A percentile compares a stretch with the other conserved stretches of the same genome.
These are phyloP conservation scores for Chamaenerion angustifolium DNA, from an alignment of 345 rosid genomes.

Conservation along the genomic window DNA sequence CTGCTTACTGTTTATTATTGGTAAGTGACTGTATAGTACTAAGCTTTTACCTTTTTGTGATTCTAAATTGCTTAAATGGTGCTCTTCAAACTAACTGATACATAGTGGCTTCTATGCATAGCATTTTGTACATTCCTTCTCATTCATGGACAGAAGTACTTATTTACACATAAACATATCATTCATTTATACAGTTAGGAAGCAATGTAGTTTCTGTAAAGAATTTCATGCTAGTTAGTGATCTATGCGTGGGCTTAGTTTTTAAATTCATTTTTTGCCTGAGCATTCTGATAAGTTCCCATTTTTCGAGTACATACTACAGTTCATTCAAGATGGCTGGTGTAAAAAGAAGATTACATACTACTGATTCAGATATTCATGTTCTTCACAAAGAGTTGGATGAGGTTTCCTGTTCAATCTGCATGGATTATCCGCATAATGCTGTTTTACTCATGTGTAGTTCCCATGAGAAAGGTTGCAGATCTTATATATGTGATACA, in stretches of 20 bases:
- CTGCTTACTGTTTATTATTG: constrained; percentile 9
- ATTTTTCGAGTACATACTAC: constrained; percentile 58
- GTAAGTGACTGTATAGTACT: constrained; percentile 23
- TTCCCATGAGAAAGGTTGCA: constrained; percentile 86
- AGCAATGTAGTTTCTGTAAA: too few relatives aligned
- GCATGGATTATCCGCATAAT: constrained; percentile 98
- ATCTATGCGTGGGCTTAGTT: background rate
- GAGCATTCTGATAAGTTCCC: constrained; percentile 37
- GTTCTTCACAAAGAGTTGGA: constrained; percentile 72
- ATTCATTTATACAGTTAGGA: too few relatives aligned
- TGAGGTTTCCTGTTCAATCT: constrained; percentile 85
- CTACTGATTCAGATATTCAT: constrained; percentile 48
- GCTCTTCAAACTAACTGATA: too few relatives aligned
- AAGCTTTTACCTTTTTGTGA: constrained; percentile 63
- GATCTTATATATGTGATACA: constrained; percentile 82
- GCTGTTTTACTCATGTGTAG: constrained; percentile 84
- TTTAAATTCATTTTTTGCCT: constrained; percentile 1
- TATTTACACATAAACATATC: too few relatives aligned
- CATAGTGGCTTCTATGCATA: too few relatives aligned
- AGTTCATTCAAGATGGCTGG: constrained; percentile 90
- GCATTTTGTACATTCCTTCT: too few relatives aligned
- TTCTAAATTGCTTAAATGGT: constrained; percentile 33
- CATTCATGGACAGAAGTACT: too few relatives aligned
- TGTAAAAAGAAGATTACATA: constrained; percentile 63
- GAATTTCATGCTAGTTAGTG: background rate